Base-by-base conservation (phyloP, 176 grass and related monocot species). In the barley (Hordeum vulgare) region DNA sequence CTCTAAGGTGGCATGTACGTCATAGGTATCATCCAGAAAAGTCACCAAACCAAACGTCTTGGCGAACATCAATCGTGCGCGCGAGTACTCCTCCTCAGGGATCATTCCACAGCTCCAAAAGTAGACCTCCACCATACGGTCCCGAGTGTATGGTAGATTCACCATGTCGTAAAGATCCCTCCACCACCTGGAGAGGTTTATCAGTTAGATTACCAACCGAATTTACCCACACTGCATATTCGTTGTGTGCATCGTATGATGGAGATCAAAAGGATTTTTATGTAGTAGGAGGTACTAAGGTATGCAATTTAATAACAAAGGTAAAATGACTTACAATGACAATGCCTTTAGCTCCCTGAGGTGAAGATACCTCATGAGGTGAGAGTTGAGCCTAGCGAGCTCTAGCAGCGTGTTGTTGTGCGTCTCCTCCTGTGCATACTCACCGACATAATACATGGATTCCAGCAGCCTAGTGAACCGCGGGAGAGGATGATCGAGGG, bases 1-100 rank as follows among this genome's bases (percentile, higher is more conserved):
- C 34, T 85, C 61, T 9, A 79, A 15, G 15, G 83, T 85, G 3
- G 42, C 74, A 79, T 79, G 77, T 11, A 78, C 57, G 27, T 85
- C 83, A 20, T 63, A 65, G 3, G 49, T 76, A 26, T 84, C 82
- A 17, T 84, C 71, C 3, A 84, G 3, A 25, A 84, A 18, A 23
- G 56, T 33, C 23, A 60, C 14, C 1, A 85, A 7, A 1, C 36
- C 49, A 6, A 67, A 51, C 1, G n/a, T 9, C 62, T 85, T 85
- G 1, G 63, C 35, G n/a, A 51, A 57, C 5, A 85, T 71, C 25
- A 71, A 71, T 6, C 75, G 71, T 1, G 72, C 23, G 6, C 58
- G 71, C 10, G 83, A 86, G 34, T 69, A 62, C 4, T 79, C 29
- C 10, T 74, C 60, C 20, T 86, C 84, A 18, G 29, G 67, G 37